Conservation (phyloP, 495 filamentous ascomycete species). For the Lophiostoma macrostomum region DNA sequence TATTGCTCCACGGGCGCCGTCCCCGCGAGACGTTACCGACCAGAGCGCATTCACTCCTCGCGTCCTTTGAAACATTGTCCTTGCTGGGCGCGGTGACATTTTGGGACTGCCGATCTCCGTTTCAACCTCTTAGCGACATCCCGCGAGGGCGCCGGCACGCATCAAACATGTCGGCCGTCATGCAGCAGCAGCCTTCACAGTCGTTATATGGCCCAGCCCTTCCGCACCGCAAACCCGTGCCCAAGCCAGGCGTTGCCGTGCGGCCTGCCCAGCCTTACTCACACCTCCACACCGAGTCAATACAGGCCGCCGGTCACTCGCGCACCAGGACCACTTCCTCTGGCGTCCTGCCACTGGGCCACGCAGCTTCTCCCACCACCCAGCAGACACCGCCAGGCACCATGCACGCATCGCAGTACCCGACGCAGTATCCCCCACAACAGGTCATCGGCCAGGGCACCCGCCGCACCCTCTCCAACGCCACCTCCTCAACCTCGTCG, state of each 20-base stretch:
- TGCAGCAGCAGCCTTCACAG: constrained; percentile 14
- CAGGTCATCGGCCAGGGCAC: constrained; percentile 10
- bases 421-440: constrained; percentile 18
- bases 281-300: constrained; percentile 7
- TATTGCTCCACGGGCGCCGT: too few relatives aligned
- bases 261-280: constrained; percentile 17
- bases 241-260: constrained; percentile 12
- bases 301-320: constrained; percentile 16
- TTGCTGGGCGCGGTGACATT: constrained; percentile 2
- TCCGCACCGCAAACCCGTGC: constrained; percentile 21
- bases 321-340: constrained; percentile 36
- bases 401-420: constrained; percentile 28
- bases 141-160: not conserved
- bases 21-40: too few relatives aligned
- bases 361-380: constrained; percentile 7
- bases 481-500: constrained; percentile 44
- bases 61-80: constrained; percentile 7
- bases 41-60: not conserved
- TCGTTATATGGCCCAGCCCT: constrained; percentile 6
- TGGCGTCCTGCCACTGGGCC: constrained; percentile 26
- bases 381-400: constrained; percentile 18
- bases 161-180: constrained; percentile 20
- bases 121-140: not conserved
- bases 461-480: constrained; percentile 45
- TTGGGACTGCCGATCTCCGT: constrained; percentile 17